Conservation (phyloP, 2,329 filamentous ascomycete species). For the Thyridium curvatum region DNA sequence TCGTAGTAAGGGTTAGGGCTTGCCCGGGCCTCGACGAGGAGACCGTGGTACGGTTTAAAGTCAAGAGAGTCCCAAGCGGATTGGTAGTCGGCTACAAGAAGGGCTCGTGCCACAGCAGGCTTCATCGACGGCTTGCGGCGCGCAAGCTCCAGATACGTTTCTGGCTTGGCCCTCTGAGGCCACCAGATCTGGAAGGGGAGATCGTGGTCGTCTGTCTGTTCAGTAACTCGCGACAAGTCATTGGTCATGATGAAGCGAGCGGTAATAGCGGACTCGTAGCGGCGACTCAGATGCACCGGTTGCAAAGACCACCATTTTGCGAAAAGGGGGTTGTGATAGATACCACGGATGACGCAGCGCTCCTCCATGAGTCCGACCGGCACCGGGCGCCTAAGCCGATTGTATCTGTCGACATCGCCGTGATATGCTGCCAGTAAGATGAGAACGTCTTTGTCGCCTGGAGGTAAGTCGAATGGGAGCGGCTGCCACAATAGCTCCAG, state of each 20-base stretch:
- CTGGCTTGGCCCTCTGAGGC: constrained; percentile 1
- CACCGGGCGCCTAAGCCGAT: constrained; percentile 21
- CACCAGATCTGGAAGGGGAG: constrained; percentile 8
- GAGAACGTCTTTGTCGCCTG: constrained; percentile 26
- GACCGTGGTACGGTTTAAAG: not conserved
- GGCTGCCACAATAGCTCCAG: constrained; percentile 18
- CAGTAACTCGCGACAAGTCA: constrained; percentile 1
- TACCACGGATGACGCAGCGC: constrained; percentile 21
- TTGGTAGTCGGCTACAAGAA: constrained; percentile 6
- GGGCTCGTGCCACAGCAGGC: constrained; percentile 3
- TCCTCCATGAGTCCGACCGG: constrained; percentile 16
- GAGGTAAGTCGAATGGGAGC: constrained; percentile 27
- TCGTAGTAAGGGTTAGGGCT: constrained; percentile 1
- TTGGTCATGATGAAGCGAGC: constrained; percentile 6
- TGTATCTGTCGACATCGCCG: constrained; percentile 31
- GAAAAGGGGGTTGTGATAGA: constrained; percentile 28
- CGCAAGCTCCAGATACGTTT: constrained; percentile 3
- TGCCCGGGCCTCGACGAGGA: constrained; percentile 1
- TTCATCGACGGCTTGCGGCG: constrained; percentile 2
- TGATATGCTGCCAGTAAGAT: constrained; percentile 28
- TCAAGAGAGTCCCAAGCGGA: constrained; percentile 3
- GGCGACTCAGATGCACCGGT: not conserved
- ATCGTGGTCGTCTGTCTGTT: constrained; percentile 1
- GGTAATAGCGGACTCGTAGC: constrained; percentile 1
- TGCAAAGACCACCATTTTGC: constrained; percentile 20